Evolutionary conservation across 73 alveolate species (phyloP).

Genomic region (Paramecium bursaria): DNA sequence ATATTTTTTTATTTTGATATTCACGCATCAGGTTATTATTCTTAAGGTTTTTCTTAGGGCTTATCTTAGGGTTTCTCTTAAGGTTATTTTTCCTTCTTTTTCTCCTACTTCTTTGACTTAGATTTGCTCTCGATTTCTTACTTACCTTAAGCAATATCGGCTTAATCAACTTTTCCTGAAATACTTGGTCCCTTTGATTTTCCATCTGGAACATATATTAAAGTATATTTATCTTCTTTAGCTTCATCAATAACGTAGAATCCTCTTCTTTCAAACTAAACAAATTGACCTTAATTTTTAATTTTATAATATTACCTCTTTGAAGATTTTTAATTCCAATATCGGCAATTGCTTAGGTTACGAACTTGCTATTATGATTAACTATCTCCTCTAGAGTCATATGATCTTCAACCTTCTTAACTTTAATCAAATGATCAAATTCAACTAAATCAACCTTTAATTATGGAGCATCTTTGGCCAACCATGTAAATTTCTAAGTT

Average conservation of each 20-base stretch:
- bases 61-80: too few species aligned
- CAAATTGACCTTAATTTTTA: slow-evolving; percentile 72
- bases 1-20: too few species aligned
- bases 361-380: slow-evolving; percentile 84
- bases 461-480: slow-evolving; percentile 73
- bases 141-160: neutral
- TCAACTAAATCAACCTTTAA: slow-evolving; percentile 87
- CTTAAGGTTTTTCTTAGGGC: too few species aligned
- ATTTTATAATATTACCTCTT: slow-evolving; percentile 27
- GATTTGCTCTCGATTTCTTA: slow-evolving; percentile 69
- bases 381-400: slow-evolving; percentile 82
- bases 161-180: slow-evolving; percentile 18
- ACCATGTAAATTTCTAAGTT: slow-evolving; percentile 90
- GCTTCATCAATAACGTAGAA: slow-evolving; percentile 88
- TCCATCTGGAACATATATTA: slow-evolving; percentile 96
- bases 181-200: slow-evolving; percentile 80
- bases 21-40: too few species aligned
- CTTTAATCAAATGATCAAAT: slow-evolving; percentile 90
- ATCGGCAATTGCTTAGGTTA: slow-evolving; percentile 89
- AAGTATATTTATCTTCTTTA: slow-evolving; percentile 75
- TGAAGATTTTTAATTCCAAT: slow-evolving; percentile 75
- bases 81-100: slow-evolving; percentile 7
- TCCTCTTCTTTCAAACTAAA: slow-evolving; percentile 97
- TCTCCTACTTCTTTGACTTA: slow-evolving; percentile 70
- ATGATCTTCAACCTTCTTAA: slow-evolving; percentile 89